These are phyloP conservation scores for Sisymbrium altissimum DNA, from an alignment of 345 rosid genomes.

Conservation along the genomic window DNA sequence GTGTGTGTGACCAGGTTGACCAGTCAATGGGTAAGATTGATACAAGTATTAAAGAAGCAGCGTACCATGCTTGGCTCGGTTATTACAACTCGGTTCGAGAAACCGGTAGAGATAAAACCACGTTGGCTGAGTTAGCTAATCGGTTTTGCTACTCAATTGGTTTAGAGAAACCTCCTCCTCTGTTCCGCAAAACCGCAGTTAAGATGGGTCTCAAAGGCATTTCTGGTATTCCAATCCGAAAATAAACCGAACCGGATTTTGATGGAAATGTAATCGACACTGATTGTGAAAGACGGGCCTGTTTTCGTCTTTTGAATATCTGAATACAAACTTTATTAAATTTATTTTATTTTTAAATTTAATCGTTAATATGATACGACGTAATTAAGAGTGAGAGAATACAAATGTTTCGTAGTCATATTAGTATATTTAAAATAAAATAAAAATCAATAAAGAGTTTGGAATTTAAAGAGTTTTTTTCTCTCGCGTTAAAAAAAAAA, in stretches of 20 bases:
- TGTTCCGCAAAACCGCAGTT: conserved; percentile 78
- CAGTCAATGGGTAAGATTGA: conserved; percentile 66
- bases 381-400: too few species aligned
- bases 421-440: too few species aligned
- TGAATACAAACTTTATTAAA: background rate
- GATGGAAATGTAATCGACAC: background rate
- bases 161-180: conserved; percentile 65
- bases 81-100: conserved; percentile 83
- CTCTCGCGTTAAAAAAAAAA: too few species aligned
- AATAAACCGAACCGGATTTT: conserved; percentile 28
- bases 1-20: conserved; percentile 50
- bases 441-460: too few species aligned
- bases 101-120: conserved; percentile 86
- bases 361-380: background rate
- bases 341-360: background rate
- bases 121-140: conserved; percentile 74
- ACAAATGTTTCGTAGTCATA: background rate
- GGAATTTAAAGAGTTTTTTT: too few species aligned
- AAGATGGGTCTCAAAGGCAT: conserved; percentile 96
- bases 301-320: background rate
- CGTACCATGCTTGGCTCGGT: conserved; percentile 96
- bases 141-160: conserved; percentile 78
- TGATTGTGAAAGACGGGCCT: background rate
- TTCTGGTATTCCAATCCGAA: conserved; percentile 60
- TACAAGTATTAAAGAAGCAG: conserved; percentile 81